Base-by-base conservation (phyloP, 2,329 filamentous ascomycete genomes). In the Cordyceps tenuipes region DNA sequence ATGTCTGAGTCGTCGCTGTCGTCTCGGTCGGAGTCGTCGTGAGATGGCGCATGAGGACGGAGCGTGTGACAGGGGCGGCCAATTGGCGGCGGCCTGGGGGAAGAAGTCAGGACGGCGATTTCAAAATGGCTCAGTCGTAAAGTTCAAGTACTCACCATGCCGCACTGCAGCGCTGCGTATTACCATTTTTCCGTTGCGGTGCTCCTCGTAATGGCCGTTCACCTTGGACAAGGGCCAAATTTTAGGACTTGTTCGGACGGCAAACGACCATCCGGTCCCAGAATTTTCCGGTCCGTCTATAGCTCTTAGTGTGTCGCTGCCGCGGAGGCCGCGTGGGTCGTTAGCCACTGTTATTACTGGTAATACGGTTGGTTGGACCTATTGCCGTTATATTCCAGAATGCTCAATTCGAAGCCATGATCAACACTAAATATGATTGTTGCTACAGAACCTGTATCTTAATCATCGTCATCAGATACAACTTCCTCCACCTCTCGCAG, bases 101-200 rank as follows among this genome's bases (percentile, higher is more conserved):
- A 2, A 5, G 3, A 26, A 8, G 15, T 50, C 41, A 51, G 48
- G 66, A 49, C 21, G 44, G 5, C n/a, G 66, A 61, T 6, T n/a
- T 8, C 15, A 15, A 53, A 21, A 29, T n/a, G 19, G 34, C 21
- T 44, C 8, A 36, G 13, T 36, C 5, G n/a, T 34, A 5, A 9
- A 26, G 12, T 5, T 43, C 5, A 23, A 66, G 64, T 60, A 66
- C 77, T 67, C 73, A 84, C 82, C 77, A 70, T 82, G 75, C 79
- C 81, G 81, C 70, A 78, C 72, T 57, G 75, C 75, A 64, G 76
- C 72, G 69, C 77, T 83, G 75, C 81, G 78, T 65, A 82, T 67
- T 68, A 84, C 82, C 82, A 85, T 85, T 65, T 72, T 71, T 69
- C 17, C 36, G 34, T 23, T 23, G 44, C 43, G 43, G 49, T 36